Evolutionary conservation across 1,139 yeast genomes (phyloP).

Genomic region (Yamadazyma conglobata): DNA sequence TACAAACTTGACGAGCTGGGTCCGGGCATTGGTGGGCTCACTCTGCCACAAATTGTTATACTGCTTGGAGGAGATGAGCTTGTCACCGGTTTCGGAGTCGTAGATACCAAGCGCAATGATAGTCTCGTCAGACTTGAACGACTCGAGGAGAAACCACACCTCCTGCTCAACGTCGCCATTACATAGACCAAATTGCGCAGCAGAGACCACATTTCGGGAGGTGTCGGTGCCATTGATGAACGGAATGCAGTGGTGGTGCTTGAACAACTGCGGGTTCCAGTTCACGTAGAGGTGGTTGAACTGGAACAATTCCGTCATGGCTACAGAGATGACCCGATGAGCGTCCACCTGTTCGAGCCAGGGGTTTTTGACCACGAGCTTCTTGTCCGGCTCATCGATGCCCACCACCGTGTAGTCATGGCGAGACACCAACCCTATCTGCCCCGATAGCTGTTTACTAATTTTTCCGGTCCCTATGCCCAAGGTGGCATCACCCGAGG

Average conservation of each 20-base stretch:
- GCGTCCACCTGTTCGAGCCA: constrained; percentile 17
- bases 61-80: constrained; percentile 26
- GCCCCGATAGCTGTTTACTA: constrained; percentile 32
- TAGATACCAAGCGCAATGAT: constrained; percentile 29
- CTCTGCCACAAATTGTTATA: constrained; percentile 22
- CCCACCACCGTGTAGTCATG: constrained; percentile 63
- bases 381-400: constrained; percentile 11
- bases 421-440: constrained; percentile 45
- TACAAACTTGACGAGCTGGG: constrained; percentile 21
- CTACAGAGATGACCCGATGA: constrained; percentile 16
- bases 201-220: not conserved
- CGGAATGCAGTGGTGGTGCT: constrained; percentile 22
- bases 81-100: constrained; percentile 29
- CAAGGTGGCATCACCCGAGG: constrained; percentile 18
- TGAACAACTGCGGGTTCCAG: constrained; percentile 50
- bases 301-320: constrained; percentile 32
- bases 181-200: constrained; percentile 23
- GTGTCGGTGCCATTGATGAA: constrained; percentile 23
- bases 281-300: constrained; percentile 62
- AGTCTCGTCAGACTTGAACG: constrained; percentile 20
- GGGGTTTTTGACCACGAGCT: constrained; percentile 31
- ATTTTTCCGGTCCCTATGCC: constrained; percentile 69
- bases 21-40: constrained; percentile 29
- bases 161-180: constrained; percentile 32
- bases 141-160: constrained; percentile 52